Base-by-base conservation (phyloP, 2,329 filamentous ascomycete species). In the Aspergillus vadensis region DNA sequence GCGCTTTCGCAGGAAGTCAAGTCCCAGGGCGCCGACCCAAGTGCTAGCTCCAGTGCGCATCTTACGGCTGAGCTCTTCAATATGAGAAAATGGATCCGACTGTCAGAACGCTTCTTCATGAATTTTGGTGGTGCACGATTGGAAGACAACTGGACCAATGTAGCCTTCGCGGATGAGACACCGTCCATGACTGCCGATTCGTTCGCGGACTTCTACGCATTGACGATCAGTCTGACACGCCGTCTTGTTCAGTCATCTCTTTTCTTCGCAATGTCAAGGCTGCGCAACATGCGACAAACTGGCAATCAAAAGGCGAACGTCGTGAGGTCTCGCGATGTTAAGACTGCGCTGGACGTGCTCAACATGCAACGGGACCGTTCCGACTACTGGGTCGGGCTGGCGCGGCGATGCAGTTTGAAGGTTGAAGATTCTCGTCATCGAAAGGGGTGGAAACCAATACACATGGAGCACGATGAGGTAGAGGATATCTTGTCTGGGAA, bases 171-270 rank as follows among this genome's bases (percentile, higher is more conserved):
- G 55, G 69, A 69, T 3, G 82, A 85, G 58, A 80, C 80, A 3
- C 92, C 92, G 0, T 86, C 89, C 0, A 85, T 97, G 21, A 87
- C 89, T 66, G 85, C 87, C 6, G 92, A 91, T 1, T 87, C 90
- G 0, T 82, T 96, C n/a, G 82, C 85, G 5, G 91, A 95, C 67
- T 88, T 97, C 48, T 83, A 92, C 69, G 84, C 85, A 8, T 75
- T 97, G 2, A 80, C 84, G 0, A 73, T 90, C 1, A 89, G 85
- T 56, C 66, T 95, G 14, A 93, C 90, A 0, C 86, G 85, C 60
- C 83, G 90, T 12, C 76, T 97, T 1, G 80, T 95, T 2, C 85
- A 90, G 50, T 85, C 89, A 0, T 80, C 86, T 0, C 77, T 95
- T 0, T 90, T 89, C 67, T 85, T 91, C 60, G 85, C 88, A n/a